Evolutionary conservation across 176 grass and related monocot genomes (phyloP), one percentile per base, ranked within the genome.

Genomic region (Lolium perenne): DNA sequence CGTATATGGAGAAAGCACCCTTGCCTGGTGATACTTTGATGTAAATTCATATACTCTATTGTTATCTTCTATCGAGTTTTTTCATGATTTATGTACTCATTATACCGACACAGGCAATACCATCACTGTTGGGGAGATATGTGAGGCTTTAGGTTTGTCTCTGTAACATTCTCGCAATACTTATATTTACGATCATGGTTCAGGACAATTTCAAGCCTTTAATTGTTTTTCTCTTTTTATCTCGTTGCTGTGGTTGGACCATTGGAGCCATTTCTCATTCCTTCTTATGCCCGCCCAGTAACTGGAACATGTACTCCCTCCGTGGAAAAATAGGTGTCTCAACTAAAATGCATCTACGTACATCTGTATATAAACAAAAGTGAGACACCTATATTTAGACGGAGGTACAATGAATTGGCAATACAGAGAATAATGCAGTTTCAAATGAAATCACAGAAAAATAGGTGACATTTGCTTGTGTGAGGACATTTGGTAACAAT

Each of bases 1-100:
- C 87, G 87, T 99, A 21, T 93, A 95, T 13, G 97, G 90, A 81
- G 92, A 95, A 88, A 94, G 86, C 86, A 84, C 92, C 76, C 88
- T 99, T 94, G 92, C 97, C 64, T 99, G 97, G 97, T 99, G 97
- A 99, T 96, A 72, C 82, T 41, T 92, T 86, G 83, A 72, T 84
- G 85, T 91, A 80, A 80, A 67, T 85, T 90, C 40, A 0, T 85
- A 79, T 79, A 49, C 20, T 82, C 76, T 16, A 82, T 14, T 51
- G 5, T 14, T 76, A 17, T 66, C 48, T 76, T 54, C 1, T 32
- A 23, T 84, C 50, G 81, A 82, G 84, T 35, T 11, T 78, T 86
- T 88, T 62, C 74, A 88, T 89, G 58, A 53, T 94, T 64, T 61
- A 85, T 91, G 64, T 88, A 85, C 85, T 82, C 85, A 46, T 85